Evolutionary conservation across 202 grass and related monocot species (phyloP).

Genomic region (Schoenoplectus triqueter): DNA sequence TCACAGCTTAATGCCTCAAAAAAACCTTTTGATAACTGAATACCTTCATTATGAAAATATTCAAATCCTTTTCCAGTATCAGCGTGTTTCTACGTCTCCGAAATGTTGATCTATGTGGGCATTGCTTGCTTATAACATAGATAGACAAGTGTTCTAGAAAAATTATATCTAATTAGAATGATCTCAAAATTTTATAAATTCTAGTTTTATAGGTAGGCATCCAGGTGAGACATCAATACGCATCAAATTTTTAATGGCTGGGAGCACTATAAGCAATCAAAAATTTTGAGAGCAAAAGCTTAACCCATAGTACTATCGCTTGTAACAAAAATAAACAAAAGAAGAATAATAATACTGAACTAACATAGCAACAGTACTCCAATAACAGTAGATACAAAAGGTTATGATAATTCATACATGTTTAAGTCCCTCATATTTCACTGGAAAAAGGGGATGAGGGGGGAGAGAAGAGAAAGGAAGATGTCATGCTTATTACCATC

Average conservation of each 20-base stretch:
- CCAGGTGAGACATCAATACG: not conserved
- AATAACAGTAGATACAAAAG: slow-evolving; percentile 29
- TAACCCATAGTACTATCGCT: not conserved
- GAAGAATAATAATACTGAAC: not conserved
- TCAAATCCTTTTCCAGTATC: too few species aligned
- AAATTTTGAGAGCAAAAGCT: not conserved
- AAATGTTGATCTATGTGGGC: too few species aligned
- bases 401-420: not conserved
- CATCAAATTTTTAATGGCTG: not conserved
- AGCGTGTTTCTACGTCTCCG: too few species aligned
- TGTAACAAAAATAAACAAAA: not conserved
- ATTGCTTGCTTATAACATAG: too few species aligned
- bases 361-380: slow-evolving; percentile 11
- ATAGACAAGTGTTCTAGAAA: too few species aligned
- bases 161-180: too few species aligned
- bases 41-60: too few species aligned
- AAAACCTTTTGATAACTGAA: too few species aligned
- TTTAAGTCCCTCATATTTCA: slow-evolving; percentile 14
- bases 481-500: slow-evolving; percentile 49
- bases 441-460: not conserved
- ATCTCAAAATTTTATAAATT: too few species aligned
- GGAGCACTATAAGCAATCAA: not conserved
- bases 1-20: too few species aligned
- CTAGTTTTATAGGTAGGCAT: too few species aligned
- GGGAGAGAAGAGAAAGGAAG: not conserved